Percentiles rank a stretch among this genome's conserved stretches.
These are phyloP conservation scores for Chlamydomonas sphaeroides DNA, from an alignment of 139 green algal species.

Conservation along the genomic window DNA sequence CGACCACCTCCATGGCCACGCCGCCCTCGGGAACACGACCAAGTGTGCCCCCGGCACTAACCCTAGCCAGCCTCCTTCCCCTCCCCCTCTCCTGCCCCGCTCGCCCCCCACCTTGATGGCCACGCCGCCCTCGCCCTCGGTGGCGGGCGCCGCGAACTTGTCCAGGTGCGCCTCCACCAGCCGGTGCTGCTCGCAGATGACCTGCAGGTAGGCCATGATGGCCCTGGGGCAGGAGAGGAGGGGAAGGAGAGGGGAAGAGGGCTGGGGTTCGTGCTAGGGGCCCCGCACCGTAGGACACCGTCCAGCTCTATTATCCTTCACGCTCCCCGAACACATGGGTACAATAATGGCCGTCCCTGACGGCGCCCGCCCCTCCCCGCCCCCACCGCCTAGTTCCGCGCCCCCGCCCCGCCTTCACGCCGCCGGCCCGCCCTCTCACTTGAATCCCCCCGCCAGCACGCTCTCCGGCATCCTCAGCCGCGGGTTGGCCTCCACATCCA, in stretches of 20 bases:
- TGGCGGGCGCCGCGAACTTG: slow-evolving; percentile 48
- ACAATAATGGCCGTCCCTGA: too few species aligned
- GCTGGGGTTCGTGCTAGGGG: neutral
- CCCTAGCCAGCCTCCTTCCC: neutral
- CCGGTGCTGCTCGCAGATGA: slow-evolving; percentile 62
- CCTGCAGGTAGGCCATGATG: slow-evolving; percentile 39
- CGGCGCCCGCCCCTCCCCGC: too few species aligned
- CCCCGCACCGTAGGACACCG: too few species aligned
- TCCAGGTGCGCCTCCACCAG: slow-evolving; percentile 61
- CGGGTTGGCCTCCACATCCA: slow-evolving; percentile 43
- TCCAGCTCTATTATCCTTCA: too few species aligned
- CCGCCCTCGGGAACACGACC: too few species aligned
- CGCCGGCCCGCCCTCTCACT: too few species aligned
- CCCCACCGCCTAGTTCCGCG: too few species aligned
- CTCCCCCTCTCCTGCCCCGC: neutral
- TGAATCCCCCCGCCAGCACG: slow-evolving; percentile 51
- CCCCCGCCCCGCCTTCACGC: too few species aligned
- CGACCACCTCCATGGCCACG: too few species aligned
- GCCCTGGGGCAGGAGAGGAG: neutral
- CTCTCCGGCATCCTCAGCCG: slow-evolving; percentile 35
- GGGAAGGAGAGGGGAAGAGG: neutral
- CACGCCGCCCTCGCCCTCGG: slow-evolving; percentile 13
- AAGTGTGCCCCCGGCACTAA: too few species aligned
- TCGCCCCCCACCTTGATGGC: neutral
- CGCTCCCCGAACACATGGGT: too few species aligned